Conservation (phyloP, 495 filamentous ascomycete genomes). For the Lasiosphaeria miniovina region DNA sequence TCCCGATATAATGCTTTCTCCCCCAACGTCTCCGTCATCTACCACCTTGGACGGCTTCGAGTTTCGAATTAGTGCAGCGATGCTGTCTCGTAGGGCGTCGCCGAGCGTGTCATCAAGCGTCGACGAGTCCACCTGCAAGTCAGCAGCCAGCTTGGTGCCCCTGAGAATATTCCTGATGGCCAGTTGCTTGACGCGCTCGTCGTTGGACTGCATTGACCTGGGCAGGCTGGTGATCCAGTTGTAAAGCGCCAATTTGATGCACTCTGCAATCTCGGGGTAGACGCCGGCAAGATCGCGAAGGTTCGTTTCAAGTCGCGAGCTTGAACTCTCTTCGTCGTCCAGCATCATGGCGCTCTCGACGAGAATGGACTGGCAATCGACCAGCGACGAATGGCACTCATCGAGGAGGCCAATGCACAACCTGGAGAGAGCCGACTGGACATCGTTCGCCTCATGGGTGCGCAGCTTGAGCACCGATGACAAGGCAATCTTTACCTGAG, state of each 20-base stretch:
- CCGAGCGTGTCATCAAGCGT: conserved; percentile 68
- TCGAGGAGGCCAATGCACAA: conserved; percentile 74
- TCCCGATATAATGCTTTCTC: conserved; percentile 19
- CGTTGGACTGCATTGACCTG: conserved; percentile 76
- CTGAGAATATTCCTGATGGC: conserved; percentile 71
- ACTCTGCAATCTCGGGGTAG: conserved; percentile 61
- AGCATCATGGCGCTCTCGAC: conserved; percentile 80
- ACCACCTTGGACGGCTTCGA: conserved; percentile 32
- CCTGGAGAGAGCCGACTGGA: conserved; percentile 62
- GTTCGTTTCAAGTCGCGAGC: conserved; percentile 39
- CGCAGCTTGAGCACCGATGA: conserved; percentile 74
- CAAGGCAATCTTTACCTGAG: conserved; percentile 82
- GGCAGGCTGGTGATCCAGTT: conserved; percentile 79
- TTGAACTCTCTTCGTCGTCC: conserved; percentile 50
- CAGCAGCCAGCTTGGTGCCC: conserved; percentile 65
- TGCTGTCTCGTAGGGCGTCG: conserved; percentile 59
- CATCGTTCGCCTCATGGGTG: conserved; percentile 67
- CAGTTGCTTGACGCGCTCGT: conserved; percentile 70
- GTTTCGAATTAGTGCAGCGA: conserved; percentile 43
- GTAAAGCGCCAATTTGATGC: conserved; percentile 70
- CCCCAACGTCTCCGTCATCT: conserved; percentile 13
- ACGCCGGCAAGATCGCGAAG: conserved; percentile 61
- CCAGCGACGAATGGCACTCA: conserved; percentile 70
- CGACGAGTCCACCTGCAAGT: conserved; percentile 63
- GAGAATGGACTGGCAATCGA: conserved; percentile 64